Evolutionary conservation across 352 stramenopile genomes (phyloP).

Genomic region (Phytophthora kernoviae): DNA sequence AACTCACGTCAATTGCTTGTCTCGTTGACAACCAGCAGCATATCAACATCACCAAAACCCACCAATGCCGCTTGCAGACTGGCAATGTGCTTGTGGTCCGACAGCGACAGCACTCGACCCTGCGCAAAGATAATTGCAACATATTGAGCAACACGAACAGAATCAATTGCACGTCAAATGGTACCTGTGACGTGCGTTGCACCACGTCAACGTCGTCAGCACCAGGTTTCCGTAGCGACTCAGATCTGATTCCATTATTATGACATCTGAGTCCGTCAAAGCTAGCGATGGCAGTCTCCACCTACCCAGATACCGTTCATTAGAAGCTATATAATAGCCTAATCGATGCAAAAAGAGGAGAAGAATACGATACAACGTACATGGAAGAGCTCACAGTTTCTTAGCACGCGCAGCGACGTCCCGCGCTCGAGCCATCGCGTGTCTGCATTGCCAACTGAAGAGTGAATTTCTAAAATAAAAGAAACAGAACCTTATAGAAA

Average conservation of each 20-base stretch:
- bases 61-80: slow-evolving; percentile 50
- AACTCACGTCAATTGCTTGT: neutral
- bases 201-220: slow-evolving; percentile 10
- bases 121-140: slow-evolving; percentile 7
- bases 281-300: slow-evolving; percentile 45
- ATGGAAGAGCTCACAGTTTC: slow-evolving; percentile 49
- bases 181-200: slow-evolving; percentile 17
- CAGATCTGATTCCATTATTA: slow-evolving; percentile 24
- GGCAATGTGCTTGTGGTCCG: slow-evolving; percentile 70
- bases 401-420: slow-evolving; percentile 41
- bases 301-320: slow-evolving; percentile 22
- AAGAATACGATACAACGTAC: slow-evolving; percentile 21
- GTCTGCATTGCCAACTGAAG: slow-evolving; percentile 10
- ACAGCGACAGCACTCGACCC: slow-evolving; percentile 39
- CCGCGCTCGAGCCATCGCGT: slow-evolving; percentile 32
- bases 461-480: too few relatives aligned
- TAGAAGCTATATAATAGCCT: neutral
- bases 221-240: slow-evolving; percentile 15
- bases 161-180: slow-evolving; percentile 3
- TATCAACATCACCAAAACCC: neutral
- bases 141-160: slow-evolving; percentile 9
- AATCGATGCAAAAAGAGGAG: neutral
- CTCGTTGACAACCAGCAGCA: neutral
- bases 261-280: slow-evolving; percentile 3
- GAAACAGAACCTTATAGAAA: too few relatives aligned